A percentile compares a stretch with the other conserved stretches of the same genome.
Evolutionary conservation across 192 early-diverging fungal species (phyloP).

Genomic region (Backusella westeae): DNA sequence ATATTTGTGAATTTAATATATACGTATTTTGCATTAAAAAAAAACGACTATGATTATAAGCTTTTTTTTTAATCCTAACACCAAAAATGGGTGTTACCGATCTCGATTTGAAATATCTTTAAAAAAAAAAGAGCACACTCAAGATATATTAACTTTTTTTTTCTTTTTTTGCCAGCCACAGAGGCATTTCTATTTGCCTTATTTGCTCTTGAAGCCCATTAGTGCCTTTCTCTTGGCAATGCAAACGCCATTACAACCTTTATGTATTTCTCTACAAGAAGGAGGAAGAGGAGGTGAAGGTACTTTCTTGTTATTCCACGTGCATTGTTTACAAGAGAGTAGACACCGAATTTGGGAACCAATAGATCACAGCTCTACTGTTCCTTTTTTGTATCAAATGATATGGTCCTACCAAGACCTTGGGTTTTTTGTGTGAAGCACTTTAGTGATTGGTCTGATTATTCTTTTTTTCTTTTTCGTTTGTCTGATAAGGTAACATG

Average conservation of each 20-base stretch:
- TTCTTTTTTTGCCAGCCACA: neutral
- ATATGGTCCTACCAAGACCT: neutral
- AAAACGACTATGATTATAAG: neutral
- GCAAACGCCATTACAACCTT: neutral
- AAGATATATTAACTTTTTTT: neutral
- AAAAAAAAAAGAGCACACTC: neutral
- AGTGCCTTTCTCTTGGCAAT: neutral
- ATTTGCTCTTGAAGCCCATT: neutral
- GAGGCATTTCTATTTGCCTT: neutral
- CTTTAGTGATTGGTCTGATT: neutral
- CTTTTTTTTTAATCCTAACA: neutral
- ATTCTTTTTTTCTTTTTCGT: neutral
- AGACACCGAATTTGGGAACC: neutral
- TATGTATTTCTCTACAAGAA: neutral
- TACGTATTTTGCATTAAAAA: neutral
- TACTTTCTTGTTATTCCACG: neutral
- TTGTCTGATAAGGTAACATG: neutral
- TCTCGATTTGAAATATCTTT: neutral
- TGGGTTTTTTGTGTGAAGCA: conserved; percentile 2
- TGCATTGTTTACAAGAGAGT: neutral
- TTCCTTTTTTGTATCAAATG: neutral
- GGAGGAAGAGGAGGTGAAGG: neutral
- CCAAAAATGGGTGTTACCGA: conserved; percentile 1
- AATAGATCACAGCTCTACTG: neutral
- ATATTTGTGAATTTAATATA: neutral